These are phyloP conservation scores for Erythrophleum fordii DNA, from an alignment of 306 rosid species.

Conservation along the genomic window DNA sequence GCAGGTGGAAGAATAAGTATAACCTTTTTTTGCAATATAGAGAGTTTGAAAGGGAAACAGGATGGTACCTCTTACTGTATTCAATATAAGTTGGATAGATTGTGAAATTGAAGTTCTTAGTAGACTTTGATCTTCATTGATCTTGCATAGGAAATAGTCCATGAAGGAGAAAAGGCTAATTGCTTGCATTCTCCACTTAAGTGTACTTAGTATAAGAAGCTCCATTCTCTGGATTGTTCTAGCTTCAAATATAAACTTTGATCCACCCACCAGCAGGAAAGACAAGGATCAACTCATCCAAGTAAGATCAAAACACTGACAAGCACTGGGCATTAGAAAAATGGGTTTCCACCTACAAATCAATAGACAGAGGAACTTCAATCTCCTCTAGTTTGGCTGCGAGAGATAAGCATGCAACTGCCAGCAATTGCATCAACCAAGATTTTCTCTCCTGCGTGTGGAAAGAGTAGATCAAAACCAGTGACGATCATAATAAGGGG, in stretches of 20 bases:
- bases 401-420: conserved; percentile 86
- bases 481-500: background rate
- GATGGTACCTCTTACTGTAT: conserved; percentile 57
- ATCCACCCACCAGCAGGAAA: conserved; percentile 68
- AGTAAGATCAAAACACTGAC: conserved; percentile 18
- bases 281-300: conserved; percentile 37
- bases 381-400: conserved; percentile 95
- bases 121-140: conserved; percentile 58
- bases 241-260: conserved; percentile 83
- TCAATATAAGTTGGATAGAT: conserved; percentile 67
- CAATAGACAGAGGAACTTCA: conserved; percentile 67
- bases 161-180: conserved; percentile 86
- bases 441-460: conserved; percentile 64
- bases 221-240: conserved; percentile 93
- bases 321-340: background rate
- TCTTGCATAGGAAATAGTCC: conserved; percentile 74
- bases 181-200: conserved; percentile 95
- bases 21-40: conserved; percentile 19
- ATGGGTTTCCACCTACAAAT: conserved; percentile 70
- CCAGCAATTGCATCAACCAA: conserved; percentile 95
- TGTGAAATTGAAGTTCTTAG: conserved; percentile 44
- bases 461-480: conserved; percentile 44
- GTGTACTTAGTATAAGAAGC: conserved; percentile 83
- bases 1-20: conserved; percentile 4
- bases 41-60: background rate